phyloP scores from a whole-genome alignment of 2,329 filamentous ascomycete genomes.

The Cryoendolithus antarcticus region DNA sequence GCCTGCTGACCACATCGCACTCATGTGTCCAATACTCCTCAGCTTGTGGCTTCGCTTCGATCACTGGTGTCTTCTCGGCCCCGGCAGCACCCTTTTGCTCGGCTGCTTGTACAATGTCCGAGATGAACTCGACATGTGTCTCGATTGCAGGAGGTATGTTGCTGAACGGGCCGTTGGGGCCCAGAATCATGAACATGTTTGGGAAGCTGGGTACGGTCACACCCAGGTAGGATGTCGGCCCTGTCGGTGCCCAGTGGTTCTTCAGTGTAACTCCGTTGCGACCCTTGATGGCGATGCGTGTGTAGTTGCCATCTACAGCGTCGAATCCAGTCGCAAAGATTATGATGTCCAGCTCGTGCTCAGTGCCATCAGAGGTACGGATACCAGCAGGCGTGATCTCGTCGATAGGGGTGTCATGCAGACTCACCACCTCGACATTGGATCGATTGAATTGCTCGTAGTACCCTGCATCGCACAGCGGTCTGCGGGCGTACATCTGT shows the following conservation, averaged over 20 bases:
- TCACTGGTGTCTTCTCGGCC: conserved; percentile 2
- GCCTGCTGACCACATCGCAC: conserved; percentile 11
- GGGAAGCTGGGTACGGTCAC: conserved; percentile 28
- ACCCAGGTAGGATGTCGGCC: conserved; percentile 28
- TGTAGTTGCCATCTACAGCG: conserved; percentile 25
- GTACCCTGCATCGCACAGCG: conserved; percentile 42
- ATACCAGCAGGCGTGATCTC: conserved; percentile 19
- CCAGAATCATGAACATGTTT: conserved; percentile 32
- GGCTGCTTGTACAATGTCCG: conserved; percentile 10
- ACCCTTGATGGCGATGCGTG: conserved; percentile 20
- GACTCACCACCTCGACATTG: conserved; percentile 15
- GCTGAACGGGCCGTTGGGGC: conserved; percentile 28
- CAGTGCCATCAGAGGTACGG: conserved; percentile 10
- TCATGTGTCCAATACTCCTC: conserved; percentile 16
- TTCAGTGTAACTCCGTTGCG: conserved; percentile 18
- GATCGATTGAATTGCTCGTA: conserved; percentile 17
- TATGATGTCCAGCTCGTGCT: conserved; percentile 16
- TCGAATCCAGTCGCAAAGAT: conserved; percentile 34
- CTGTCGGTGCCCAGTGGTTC: conserved; percentile 21
- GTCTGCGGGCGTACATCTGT: conserved; percentile 50
- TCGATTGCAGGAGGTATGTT: conserved; percentile 28
- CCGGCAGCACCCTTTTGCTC: conserved; percentile 2
- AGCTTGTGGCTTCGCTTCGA: conserved; percentile 18
- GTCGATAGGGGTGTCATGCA: conserved; percentile 34
- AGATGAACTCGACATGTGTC: conserved; percentile 22